Percentiles rank a stretch among this genome's conserved stretches.
phyloP scores from a whole-genome alignment of 352 stramenopile genomes.

The Stramenopiles sp. region DNA sequence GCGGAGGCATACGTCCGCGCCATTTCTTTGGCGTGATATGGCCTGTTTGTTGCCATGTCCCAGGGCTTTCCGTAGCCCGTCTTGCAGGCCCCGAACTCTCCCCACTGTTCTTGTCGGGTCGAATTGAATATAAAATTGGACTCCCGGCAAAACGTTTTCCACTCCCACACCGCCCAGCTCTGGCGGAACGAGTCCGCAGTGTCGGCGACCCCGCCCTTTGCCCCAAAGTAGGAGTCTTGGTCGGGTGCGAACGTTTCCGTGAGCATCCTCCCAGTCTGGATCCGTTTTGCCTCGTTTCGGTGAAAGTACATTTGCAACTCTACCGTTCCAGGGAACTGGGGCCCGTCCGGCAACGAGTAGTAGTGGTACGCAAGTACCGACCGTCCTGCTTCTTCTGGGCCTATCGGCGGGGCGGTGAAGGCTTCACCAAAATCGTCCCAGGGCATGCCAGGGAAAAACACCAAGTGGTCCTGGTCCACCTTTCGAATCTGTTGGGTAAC shows the following conservation, averaged over 20 bases:
- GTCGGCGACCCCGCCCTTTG: background rate
- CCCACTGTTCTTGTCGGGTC: constrained; percentile 13
- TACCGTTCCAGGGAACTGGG: background rate
- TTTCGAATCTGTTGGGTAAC: constrained; percentile 14
- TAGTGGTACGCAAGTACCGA: constrained; percentile 7
- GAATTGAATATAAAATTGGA: too few relatives aligned
- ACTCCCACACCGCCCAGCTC: constrained; percentile 7
- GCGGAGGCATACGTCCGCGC: background rate
- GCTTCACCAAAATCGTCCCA: background rate
- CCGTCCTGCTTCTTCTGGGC: background rate
- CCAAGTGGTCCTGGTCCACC: constrained; percentile 18
- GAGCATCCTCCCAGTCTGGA: background rate
- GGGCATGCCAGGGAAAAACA: constrained; percentile 18
- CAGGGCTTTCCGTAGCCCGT: constrained; percentile 2
- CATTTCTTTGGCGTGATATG: background rate
- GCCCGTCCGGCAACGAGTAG: background rate
- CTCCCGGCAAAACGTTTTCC: constrained; percentile 11
- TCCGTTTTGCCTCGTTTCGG: background rate
- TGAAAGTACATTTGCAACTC: constrained; percentile 4
- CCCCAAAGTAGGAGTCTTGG: background rate
- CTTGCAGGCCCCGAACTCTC: background rate
- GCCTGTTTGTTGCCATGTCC: background rate
- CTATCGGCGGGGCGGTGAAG: background rate
- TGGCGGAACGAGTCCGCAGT: background rate
- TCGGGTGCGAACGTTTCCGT: constrained; percentile 6